Evolutionary conservation across 2,329 filamentous ascomycete genomes (phyloP).

Genomic region (Calonectria ilicicola): DNA sequence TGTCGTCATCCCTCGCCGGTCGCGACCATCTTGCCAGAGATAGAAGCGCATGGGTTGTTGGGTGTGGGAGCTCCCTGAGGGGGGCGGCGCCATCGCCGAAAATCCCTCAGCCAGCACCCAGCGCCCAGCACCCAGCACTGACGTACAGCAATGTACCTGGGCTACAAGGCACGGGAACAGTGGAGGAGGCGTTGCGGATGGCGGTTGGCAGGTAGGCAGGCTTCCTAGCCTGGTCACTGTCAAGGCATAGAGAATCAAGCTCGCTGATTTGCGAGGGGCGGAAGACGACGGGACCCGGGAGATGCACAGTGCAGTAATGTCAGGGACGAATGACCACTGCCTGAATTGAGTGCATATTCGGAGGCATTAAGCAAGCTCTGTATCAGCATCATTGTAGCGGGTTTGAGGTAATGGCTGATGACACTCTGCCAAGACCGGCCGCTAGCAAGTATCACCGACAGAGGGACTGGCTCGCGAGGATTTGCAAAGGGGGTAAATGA

Average conservation of each 20-base stretch:
- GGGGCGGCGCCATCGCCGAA: constrained; percentile 37
- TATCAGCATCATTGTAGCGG: constrained; percentile 20
- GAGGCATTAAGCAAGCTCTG: constrained; percentile 23
- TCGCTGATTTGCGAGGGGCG: constrained; percentile 32
- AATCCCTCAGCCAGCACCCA: constrained; percentile 44
- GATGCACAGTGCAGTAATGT: constrained; percentile 37
- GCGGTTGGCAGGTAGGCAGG: constrained; percentile 16
- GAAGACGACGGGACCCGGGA: constrained; percentile 35
- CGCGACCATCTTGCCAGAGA: constrained; percentile 35
- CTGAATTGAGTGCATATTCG: constrained; percentile 6
- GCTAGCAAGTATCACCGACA: constrained; percentile 35
- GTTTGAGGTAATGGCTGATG: constrained; percentile 14
- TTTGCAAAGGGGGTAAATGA: constrained; percentile 23
- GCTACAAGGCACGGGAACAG: constrained; percentile 34
- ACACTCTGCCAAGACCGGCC: constrained; percentile 19
- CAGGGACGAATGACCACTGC: constrained; percentile 15
- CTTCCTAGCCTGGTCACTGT: constrained; percentile 5
- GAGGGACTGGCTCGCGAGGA: not conserved
- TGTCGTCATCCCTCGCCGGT: constrained; percentile 41
- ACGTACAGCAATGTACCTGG: constrained; percentile 43
- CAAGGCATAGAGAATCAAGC: constrained; percentile 9
- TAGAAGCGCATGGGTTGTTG: constrained; percentile 38
- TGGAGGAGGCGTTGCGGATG: constrained; percentile 14
- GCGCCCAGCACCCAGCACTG: too few relatives aligned
- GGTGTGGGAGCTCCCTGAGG: constrained; percentile 26